phyloP scores from a whole-genome alignment of 164 flowering plant species.

The Akebia trifoliata region DNA sequence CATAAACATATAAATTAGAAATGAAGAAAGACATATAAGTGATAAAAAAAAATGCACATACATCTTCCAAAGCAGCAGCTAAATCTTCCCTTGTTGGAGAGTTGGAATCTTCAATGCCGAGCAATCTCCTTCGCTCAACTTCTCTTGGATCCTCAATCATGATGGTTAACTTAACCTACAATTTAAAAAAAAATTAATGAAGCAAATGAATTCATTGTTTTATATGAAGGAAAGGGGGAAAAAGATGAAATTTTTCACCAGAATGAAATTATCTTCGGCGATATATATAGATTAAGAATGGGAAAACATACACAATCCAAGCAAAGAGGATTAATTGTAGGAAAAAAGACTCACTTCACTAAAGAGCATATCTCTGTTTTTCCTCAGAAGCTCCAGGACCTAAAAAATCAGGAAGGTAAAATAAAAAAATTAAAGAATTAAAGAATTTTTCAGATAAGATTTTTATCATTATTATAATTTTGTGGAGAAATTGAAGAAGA shows the following conservation, averaged over 20 bases:
- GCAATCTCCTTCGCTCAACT: constrained; percentile 71
- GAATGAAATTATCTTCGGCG: neutral
- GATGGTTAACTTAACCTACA: constrained; percentile 76
- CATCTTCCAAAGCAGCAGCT: constrained; percentile 74
- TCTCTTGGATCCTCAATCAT: constrained; percentile 94
- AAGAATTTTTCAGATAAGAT: too few species aligned
- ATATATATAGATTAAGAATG: neutral
- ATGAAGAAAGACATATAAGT: neutral
- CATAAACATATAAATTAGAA: neutral
- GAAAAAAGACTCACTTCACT: constrained; percentile 44
- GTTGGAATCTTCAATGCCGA: constrained; percentile 77
- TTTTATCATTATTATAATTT: too few species aligned
- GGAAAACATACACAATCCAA: neutral
- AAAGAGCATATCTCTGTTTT: constrained; percentile 82
- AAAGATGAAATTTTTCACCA: neutral
- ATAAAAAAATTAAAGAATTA: too few species aligned
- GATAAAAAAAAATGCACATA: constrained; percentile 17
- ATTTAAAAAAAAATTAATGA: neutral
- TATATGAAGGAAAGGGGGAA: too few species aligned
- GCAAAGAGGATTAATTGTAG: neutral
- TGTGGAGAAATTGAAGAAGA: neutral
- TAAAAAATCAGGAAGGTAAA: constrained; percentile 14
- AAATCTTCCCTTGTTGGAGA: constrained; percentile 83
- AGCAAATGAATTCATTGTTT: neutral
- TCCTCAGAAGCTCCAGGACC: constrained; percentile 73